Evolutionary conservation across 2,329 filamentous ascomycete species (phyloP), one percentile per base, ranked within the genome.

Genomic region (Colletotrichum chlorophyti): DNA sequence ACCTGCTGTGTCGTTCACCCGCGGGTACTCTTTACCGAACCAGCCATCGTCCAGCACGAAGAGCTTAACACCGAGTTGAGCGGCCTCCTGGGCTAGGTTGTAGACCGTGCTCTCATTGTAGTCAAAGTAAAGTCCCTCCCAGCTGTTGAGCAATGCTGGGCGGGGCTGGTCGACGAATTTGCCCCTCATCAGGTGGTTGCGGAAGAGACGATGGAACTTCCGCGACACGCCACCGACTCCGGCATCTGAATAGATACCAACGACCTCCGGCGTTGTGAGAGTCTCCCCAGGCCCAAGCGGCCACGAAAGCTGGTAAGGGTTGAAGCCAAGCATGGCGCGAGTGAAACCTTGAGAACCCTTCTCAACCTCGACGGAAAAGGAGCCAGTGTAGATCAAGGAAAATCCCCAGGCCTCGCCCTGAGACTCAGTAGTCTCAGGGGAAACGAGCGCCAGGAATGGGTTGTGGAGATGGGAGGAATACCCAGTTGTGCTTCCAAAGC

Each of bases 21-120:
- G 83, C 1, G 86, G 85, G 58, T 86, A 82, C 31, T 87, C 74
- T n/a, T 77, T 73, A 12, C 86, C 86, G 43, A 89, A 89, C 86
- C 86, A 89, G 4, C 86, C 86, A 57, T 89, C 86, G 38, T 89
- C 86, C 42, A 86, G 79, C 0, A 89, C 86, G 40, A 89, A 85
- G 0, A 89, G 77, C 61, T 82, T 80, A n/a, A 83, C 78, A 1
- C 86, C 86, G 1, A 89, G 74, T 2, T 78, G 76, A 0, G 85
- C 84, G 0, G 85, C 79, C 61, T 85, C 78, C 35, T 80, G 65
- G 0, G 85, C 85, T 0, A 89, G 74, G 0, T 75, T 73, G 26
- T 84, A 79, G 27, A 89, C 79, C 1, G 77, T 81, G 12, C 74
- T 80, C 45, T 83, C 73, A 63, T 88, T 84, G 68, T 80, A 83